Evolutionary conservation across 2,329 filamentous ascomycete genomes (phyloP), one percentile per base, ranked within the genome.

Genomic region (Dendryphion nanum): DNA sequence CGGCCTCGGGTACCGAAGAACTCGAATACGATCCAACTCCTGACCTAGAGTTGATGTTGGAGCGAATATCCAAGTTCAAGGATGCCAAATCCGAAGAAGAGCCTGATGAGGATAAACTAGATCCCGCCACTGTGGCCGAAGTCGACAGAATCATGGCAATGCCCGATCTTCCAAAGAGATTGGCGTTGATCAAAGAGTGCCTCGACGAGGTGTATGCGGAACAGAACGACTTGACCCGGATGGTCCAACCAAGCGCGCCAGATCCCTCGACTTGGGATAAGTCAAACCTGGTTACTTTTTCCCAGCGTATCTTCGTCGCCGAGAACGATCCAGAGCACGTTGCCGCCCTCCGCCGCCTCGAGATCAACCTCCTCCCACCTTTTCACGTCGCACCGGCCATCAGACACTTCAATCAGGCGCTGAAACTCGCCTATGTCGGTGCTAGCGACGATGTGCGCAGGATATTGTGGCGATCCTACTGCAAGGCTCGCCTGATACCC

Each of bases 381-480:
- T 63, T 63, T 44, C 59, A 57, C 42, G 51, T 61, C 24, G 47
- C 55, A 3, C 62, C 60, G 4, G 51, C 53, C 2, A 44, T 67
- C 12, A 56, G 53, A 17, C 43, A 50, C 3, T 59, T 67, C 47
- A 67, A 67, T 26, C 51, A 63, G 41, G 59, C 56, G 12, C 53
- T 67, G 19, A 52, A 59, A 28, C 44, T 61, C 10, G 57, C 63
- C 14, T 67, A 63, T 28, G 38, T 63, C 13, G 61, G 62, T 26
- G 59, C 60, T 10, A 67, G 62, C 29, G 63, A 66, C 23, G 57
- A 60, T 32, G 51, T 62, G 2, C 49, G 57, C 1, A 50, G 62
- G n/a, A 55, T 63, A 4, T 42, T 67, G 5, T 67, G 63, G 63
- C 56, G 61, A 30, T 38, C 55, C 2, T 67, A 67, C 36, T 47